Percentiles rank a stretch among this genome's conserved stretches.
Evolutionary conservation across 75 land plant genomes (phyloP).

Genomic region (Pinus taeda): DNA sequence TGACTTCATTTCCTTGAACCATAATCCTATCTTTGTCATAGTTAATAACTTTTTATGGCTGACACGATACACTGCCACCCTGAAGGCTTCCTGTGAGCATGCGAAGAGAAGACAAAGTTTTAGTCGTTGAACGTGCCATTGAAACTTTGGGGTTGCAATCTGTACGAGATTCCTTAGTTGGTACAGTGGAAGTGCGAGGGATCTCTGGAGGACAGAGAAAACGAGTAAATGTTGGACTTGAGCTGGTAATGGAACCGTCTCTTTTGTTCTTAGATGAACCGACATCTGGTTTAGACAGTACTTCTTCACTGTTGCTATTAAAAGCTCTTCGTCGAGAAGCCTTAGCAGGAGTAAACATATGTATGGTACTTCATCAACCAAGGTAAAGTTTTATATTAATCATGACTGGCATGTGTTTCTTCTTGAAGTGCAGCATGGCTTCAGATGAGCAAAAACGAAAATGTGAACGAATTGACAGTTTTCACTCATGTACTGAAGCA

Average conservation of each 20-base stretch:
- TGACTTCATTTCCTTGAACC: no score
- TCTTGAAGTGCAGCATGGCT: neutral
- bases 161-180: slow-evolving; percentile 86
- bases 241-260: slow-evolving; percentile 99
- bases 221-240: slow-evolving; percentile 95
- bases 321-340: slow-evolving; percentile 92
- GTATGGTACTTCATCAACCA: slow-evolving; percentile 97
- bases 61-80: neutral
- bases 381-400: slow-evolving; percentile 41
- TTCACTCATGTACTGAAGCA: neutral
- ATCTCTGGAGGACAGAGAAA: slow-evolving; percentile 99
- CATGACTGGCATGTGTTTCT: neutral
- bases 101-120: slow-evolving; percentile 76
- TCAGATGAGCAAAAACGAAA: no score
- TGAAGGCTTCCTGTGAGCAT: slow-evolving; percentile 74
- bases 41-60: neutral
- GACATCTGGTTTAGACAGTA: slow-evolving; percentile 94
- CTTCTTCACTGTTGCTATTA: slow-evolving; percentile 91
- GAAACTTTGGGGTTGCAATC: slow-evolving; percentile 81
- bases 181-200: slow-evolving; percentile 93
- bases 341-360: slow-evolving; percentile 85
- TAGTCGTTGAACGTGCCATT: slow-evolving; percentile 93
- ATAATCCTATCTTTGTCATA: no score
- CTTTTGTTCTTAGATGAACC: slow-evolving; percentile 95
- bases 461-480: neutral